Evolutionary conservation across 2,329 filamentous ascomycete species (phyloP), one percentile per base, ranked within the genome.

Genomic region (Clonostachys byssicola): DNA sequence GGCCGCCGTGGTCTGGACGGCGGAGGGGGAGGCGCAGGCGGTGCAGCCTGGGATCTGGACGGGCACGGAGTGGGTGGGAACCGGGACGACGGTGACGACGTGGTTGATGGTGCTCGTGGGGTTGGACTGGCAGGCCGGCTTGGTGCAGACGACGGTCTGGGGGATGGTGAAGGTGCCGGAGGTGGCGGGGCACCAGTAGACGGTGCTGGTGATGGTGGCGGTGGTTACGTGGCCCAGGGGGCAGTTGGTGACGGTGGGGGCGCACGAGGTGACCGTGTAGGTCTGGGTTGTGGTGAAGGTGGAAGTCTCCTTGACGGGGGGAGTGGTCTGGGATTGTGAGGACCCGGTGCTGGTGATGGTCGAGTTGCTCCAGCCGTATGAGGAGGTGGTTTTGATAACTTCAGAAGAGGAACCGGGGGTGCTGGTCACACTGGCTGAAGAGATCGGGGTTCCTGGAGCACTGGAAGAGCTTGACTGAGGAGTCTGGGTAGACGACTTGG

Each of bases 121-220:
- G 57, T 35, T 51, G 44, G 13, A 51, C 49, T n/a, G 36, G 12
- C 36, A 39, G 14, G 14, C 36, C 3, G 14, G 14, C 36, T 18
- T n/a, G 36, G 36, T 39, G 46, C 63, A 66, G 13, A 54, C 58
- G 39, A 60, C 55, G 1, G 56, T 59, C 35, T 56, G 51, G 39
- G 60, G 60, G 35, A 65, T 55, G 16, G 57, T 63, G 54, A 50
- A 61, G 16, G 57, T 56, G 4, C 52, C 56, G 1, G 59, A 63
- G 7, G 53, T 36, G 17, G 47, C 51, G 12, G 69, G 68, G 56
- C 68, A 71, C 48, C 70, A 63, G 9, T 66, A 70, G 14, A 63
- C 69, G 46, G 61, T 62, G 16, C 47, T 50, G 12, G 52, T 57
- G 45, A 59, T 49, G 30, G 51, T 51, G 41, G 58, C 52, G 16